Conservation (phyloP, 2,329 filamentous ascomycete genomes). For the Colletotrichum lini region DNA sequence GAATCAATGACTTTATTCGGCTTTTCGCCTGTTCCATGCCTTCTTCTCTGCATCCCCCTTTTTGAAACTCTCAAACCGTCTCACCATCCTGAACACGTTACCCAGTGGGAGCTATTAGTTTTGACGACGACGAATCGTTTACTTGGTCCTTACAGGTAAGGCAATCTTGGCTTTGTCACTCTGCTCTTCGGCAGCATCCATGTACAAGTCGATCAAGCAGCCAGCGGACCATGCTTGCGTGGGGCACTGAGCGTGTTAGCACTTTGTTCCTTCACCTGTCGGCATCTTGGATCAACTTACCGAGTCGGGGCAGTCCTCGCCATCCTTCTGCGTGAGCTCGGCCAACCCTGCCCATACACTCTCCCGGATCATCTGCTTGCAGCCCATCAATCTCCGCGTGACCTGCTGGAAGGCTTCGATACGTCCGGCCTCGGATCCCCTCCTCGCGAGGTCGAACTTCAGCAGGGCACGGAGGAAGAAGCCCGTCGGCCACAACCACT, state of each 20-base stretch:
- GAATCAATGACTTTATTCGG: background rate
- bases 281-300: constrained; percentile 66
- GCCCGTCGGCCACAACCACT: constrained; percentile 98
- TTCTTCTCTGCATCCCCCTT: constrained; percentile 12
- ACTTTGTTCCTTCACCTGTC: background rate
- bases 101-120: constrained; percentile 21
- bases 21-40: constrained; percentile 12
- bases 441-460: constrained; percentile 86
- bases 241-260: constrained; percentile 73
- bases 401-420: constrained; percentile 96
- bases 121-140: constrained; percentile 12
- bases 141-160: constrained; percentile 47
- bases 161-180: constrained; percentile 45
- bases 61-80: constrained; percentile 23
- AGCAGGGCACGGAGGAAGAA: constrained; percentile 94
- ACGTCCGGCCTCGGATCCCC: constrained; percentile 73
- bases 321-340: constrained; percentile 93
- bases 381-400: constrained; percentile 83
- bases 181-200: constrained; percentile 81
- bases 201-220: constrained; percentile 95
- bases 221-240: constrained; percentile 97
- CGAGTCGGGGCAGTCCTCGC: constrained; percentile 87
- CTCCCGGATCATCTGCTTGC: constrained; percentile 85
- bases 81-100: constrained; percentile 19
- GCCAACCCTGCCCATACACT: constrained; percentile 92